Evolutionary conservation across 345 rosid species (phyloP), one percentile per base, ranked within the genome.

Genomic region (Litchi chinensis): DNA sequence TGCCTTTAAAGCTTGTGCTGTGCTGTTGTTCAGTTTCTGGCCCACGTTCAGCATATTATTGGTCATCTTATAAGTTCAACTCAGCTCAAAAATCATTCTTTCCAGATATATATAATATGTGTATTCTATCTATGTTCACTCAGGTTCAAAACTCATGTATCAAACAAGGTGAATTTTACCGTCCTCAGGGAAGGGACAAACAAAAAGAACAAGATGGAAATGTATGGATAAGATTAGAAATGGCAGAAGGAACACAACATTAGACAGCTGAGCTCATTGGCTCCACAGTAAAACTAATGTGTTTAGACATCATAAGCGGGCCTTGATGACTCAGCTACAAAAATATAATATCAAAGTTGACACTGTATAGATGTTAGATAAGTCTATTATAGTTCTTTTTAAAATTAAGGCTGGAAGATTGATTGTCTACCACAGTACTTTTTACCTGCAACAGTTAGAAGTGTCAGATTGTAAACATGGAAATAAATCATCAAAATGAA

Each of bases 141-240:
- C 73, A 32, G 3, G 4, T 2, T 32, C 4, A 13, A 22, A 48
- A 24, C 11, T 21, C 7, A 48, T 8, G 1, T 21, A 2, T 24
- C 59, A 48, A 21, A 70, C 12, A 70, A 70, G 16, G 19, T 71
- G 40, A 32, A 32, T 32, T 18, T 56, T 37, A 65, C 28, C 37
- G 65, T 72, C 76, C 10, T 64, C 76, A n/a, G 10, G 44, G 22
- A 54, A 54, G 75, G 75, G 26, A 60, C 65, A 60, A 19, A 62
- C 24, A 62, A 24, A 6, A 62, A 62, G 32, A 21, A 21, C 24
- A 11, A 32, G 4, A 68, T n/a, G 16, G 52, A 68, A 40, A 68
- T 10, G 46, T 5, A 54, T 54, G 40, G 46, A 7, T 16, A 6
- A 2, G 43, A 37, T 32, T 66, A 39, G 43, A 28, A 5, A 16